These are phyloP conservation scores for Elasticomyces elasticus DNA, from an alignment of 495 filamentous ascomycete species.

Conservation along the genomic window DNA sequence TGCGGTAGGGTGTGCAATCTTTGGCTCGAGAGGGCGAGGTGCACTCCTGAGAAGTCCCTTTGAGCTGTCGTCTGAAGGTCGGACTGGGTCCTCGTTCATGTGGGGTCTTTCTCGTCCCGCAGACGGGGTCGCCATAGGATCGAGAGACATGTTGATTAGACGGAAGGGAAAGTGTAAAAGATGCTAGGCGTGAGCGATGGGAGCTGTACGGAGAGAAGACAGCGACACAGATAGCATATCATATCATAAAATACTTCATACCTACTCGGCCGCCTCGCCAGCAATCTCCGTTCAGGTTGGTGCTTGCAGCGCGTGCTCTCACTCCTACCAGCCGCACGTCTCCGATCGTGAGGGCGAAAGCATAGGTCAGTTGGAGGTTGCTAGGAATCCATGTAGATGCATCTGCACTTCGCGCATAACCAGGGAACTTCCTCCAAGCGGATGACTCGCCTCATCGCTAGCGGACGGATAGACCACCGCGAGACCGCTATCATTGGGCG, in stretches of 20 bases:
- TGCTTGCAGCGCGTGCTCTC: conserved; percentile 4
- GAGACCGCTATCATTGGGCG: neutral
- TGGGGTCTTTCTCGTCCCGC: neutral
- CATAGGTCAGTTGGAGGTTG: neutral
- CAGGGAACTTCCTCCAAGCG: neutral
- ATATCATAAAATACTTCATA: neutral
- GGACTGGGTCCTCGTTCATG: neutral
- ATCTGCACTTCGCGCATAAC: conserved; percentile 1
- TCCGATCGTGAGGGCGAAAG: neutral
- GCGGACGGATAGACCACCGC: neutral
- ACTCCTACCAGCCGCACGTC: neutral
- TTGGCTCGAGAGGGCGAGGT: conserved; percentile 6
- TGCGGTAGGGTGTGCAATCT: neutral
- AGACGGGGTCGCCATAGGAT: neutral
- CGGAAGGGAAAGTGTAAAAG: neutral
- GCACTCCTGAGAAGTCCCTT: conserved; percentile 4
- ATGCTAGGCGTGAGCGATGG: neutral
- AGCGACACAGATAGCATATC: neutral
- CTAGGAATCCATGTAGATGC: neutral
- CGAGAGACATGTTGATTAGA: neutral
- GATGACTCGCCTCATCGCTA: neutral
- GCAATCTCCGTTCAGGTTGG: neutral
- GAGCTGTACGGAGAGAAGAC: neutral
- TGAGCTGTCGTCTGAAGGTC: conserved; percentile 8
- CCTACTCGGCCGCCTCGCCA: neutral